These are phyloP conservation scores for Oryza glumipatula DNA, from an alignment of 176 grass and related monocot species.

Conservation along the genomic window DNA sequence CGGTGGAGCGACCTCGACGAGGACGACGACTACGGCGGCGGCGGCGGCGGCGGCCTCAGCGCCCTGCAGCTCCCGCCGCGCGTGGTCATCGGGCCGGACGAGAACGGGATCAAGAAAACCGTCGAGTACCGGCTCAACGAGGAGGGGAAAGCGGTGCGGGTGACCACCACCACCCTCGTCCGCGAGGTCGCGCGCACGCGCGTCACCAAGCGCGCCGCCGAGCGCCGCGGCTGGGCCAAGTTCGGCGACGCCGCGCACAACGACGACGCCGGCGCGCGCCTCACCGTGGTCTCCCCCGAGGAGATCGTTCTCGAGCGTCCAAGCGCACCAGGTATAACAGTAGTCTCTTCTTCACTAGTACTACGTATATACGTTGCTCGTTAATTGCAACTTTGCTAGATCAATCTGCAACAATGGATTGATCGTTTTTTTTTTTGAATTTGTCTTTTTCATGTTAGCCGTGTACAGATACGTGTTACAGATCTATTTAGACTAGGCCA, in stretches of 20 bases:
- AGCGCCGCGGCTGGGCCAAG: constrained; percentile 81
- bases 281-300: constrained; percentile 81
- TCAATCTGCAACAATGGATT: not conserved
- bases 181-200: constrained; percentile 64
- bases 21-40: too few relatives aligned
- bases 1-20: constrained; percentile 66
- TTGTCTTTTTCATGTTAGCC: too few relatives aligned
- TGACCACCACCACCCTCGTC: too few relatives aligned
- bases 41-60: constrained; percentile 36
- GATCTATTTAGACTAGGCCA: too few relatives aligned
- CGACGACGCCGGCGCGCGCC: constrained; percentile 46
- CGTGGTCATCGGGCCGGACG: too few relatives aligned
- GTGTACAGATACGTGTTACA: too few relatives aligned
- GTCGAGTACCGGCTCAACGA: too few relatives aligned
- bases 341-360: not conserved
- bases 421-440: too few relatives aligned
- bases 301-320: constrained; percentile 87
- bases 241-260: constrained; percentile 73
- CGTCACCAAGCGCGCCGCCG: constrained; percentile 68
- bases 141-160: too few relatives aligned
- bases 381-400: not conserved
- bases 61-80: too few relatives aligned
- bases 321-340: constrained; percentile 49
- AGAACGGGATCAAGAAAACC: too few relatives aligned
- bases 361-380: too few relatives aligned